Base-by-base conservation (phyloP, 306 rosid species). In the Inga leiocalycina region DNA sequence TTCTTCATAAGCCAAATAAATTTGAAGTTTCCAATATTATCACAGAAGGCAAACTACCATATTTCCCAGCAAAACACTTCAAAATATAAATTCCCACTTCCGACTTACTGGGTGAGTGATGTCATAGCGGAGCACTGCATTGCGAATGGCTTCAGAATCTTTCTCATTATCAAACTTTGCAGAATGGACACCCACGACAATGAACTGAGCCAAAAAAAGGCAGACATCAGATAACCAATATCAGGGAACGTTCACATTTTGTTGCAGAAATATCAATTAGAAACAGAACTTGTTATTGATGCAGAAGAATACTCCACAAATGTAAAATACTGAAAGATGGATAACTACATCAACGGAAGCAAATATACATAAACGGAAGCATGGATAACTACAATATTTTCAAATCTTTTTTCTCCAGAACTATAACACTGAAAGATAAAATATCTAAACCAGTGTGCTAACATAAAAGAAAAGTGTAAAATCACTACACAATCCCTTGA, bases 141-240 rank as follows among this genome's bases (percentile, higher is more conserved):
- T 93, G 89, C 94, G 97, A 84, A 95, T 93, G 80, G 99, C 99
- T 88, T 93, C 97, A 80, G 93, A 92, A 87, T 95, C 99, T 85
- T 92, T 95, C 90, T 95, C 99, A 70, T 93, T 95, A 85, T 95
- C 98, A 83, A 95, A 95, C 84, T 95, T 95, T 43, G 99, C 99
- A 70, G 99, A 95, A 86, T 95, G 99, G 69, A 95, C 99, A 72
- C 99, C 99, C 78, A 95, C 98, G 59, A 95, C 98, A 66, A 91
- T 20, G 76, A 95, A 93, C 99, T 95, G 91, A 74, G 78, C 61
- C 83, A 74, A 64, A 59, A 87, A 52, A 85, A 81, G 56, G 81
- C 57, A 86, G 30, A 80, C 49, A 82, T 84, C 30, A 84, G 76
- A 79, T 19, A 39, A 35, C 75, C 37, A 10, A 64, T 54, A 41